Evolutionary conservation across 148 eudicot species (phyloP), one percentile per base, ranked within the genome.

Genomic region (Silene uniflora): DNA sequence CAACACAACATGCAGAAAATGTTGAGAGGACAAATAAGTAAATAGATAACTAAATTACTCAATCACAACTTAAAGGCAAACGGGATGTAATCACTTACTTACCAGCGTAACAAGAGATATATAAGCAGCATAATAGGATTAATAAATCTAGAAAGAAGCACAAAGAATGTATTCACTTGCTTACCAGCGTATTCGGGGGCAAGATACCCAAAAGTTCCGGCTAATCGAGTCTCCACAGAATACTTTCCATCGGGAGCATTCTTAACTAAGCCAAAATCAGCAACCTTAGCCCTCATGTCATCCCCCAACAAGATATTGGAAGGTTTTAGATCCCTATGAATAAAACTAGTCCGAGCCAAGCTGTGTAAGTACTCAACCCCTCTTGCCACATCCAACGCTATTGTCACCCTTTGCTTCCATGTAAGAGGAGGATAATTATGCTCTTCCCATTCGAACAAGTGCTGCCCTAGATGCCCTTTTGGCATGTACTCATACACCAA

Each of bases 401-500:
- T 73, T 25, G 76, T 35, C 21, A 78, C 65, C 35, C 81, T 78
- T 21, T 78, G 81, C 76, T 72, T 78, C 81, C 81, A 78, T 9
- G 81, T 65, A 35, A 78, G 72, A 54, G 76, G 72, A 2, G 76
- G 71, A 72, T 32, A 54, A 4, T 75, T 62, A n/a, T 64, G 76
- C 65, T 78, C 76, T 73, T 78, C 59, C 81, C 81, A 78, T 5
- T 78, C 76, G n/a, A 78, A 78, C 35, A 78, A 60, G 32, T 78
- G 81, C 39, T 87, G 88, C 10, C 85, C 83, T 74, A 92, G 59
- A 56, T 90, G 86, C 32, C 97, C 97, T 62, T 87, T 90, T 9
- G 94, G 91, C 97, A 92, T 92, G 84, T 87, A 87, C 86, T 92
- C 97, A 8, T 88, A 92, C 5, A 92, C 97, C 81, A 92, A 73